Base-by-base conservation (phyloP, 495 filamentous ascomycete species). In the Elasticomyces elasticus region DNA sequence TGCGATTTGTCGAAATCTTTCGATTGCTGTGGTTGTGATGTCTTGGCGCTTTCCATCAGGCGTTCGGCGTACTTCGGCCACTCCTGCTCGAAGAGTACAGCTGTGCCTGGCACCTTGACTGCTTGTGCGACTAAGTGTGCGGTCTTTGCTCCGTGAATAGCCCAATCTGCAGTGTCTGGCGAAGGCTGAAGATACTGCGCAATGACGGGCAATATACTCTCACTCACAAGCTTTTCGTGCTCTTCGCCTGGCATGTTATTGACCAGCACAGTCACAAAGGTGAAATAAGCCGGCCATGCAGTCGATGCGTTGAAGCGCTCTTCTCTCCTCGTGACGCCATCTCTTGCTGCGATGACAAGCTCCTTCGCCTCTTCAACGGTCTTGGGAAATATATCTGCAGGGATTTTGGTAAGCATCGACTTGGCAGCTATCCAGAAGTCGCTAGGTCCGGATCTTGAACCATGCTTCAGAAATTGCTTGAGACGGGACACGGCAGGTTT, bases 211-310 rank as follows among this genome's bases (percentile, higher is more conserved):
- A 75, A 73, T 0, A 86, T 51, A 35, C 71, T 66, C 24, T 70
- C 66, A 5, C 68, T 54, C 5, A 80, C 35, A 19, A 89, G 62
- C 60, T 71, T 60, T 54, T 67, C 42, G 66, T 67, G 61, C 65
- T 79, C 71, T 63, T 76, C 57, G 52, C 74, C 62, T 28, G 70
- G 17, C 6, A 83, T 47, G n/a, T 63, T 58, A 10, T 60, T 63
- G 22, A 73, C 60, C 30, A 89, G 65, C 53, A 76, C 66, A 7
- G 72, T 68, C 2, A 75, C 69, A 20, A 77, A 71, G 15, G 76
- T 72, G 35, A 88, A 74, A 66, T 95, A 98, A 1, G 77, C 73
- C 19, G 72, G 75, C 84, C 86, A 94, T 19, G 84, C 90, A 43
- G 76, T 66, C 43, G 69, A 64, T 7, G 80, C 69, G 67, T 88